Base-by-base conservation (phyloP, 345 rosid species). In the Salix suchowensis region DNA sequence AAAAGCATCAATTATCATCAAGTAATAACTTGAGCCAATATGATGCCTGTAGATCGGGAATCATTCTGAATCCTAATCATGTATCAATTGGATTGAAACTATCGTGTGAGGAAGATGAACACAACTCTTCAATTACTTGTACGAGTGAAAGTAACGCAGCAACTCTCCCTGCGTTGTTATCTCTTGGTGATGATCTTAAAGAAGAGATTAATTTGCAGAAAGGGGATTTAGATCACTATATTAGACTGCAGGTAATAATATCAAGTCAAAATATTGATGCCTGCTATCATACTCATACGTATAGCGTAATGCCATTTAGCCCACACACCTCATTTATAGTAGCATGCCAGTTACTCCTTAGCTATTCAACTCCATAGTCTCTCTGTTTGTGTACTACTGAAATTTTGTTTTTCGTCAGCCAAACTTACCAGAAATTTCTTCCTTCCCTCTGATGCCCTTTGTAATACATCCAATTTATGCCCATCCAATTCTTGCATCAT, bases 61-160 rank as follows among this genome's bases (percentile, higher is more conserved):
- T 87, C 62, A 67, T 75, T 69, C 75, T 83, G 78, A 89, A 90
- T 72, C 89, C 87, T 46, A 88, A 85, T 79, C 82, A 83, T 36
- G 90, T 90, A 44, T 92, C 97, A 8, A 90, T 89, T 58, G 95
- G 95, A 71, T 81, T 90, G 73, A 88, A 80, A 74, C 86, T 90
- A n/a, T 89, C 93, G 1, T 87, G 72, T 42, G 93, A 88, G 54
- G 93, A 92, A 60, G 97, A 92, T 74, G 92, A 87, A 71, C 91
- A 78, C 71, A 92, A 92, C 78, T 89, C 97, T 65, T 85, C 93
- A 0, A 84, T 87, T 70, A 83, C 92, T 73, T 84, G 90, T 74
- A 86, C 79, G 48, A 86, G 88, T 76, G 95, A 85, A 23, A 81
- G 77, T 72, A 82, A 88, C 72, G 30, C 82, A 34, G 76, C 78